These are phyloP conservation scores for Castanea mollissima DNA, from an alignment of 306 rosid genomes.

Conservation along the genomic window DNA sequence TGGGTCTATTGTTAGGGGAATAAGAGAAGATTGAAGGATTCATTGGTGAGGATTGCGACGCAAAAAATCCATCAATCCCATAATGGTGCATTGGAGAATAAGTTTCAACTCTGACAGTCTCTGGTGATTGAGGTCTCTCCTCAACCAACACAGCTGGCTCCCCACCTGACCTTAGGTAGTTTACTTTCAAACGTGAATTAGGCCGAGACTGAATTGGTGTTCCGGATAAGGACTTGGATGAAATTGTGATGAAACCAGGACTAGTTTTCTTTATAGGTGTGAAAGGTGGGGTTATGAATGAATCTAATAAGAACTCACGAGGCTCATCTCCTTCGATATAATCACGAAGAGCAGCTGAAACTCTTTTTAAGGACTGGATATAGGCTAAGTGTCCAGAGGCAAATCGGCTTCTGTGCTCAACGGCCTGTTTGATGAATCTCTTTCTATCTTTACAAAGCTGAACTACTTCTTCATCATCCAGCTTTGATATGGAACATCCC, in stretches of 20 bases:
- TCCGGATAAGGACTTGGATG: slow-evolving; percentile 49
- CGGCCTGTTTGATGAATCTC: slow-evolving; percentile 79
- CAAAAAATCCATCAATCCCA: slow-evolving; percentile 59
- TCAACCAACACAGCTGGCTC: slow-evolving; percentile 67
- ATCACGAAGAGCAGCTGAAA: slow-evolving; percentile 78
- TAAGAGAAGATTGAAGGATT: slow-evolving; percentile 55
- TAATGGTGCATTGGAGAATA: slow-evolving; percentile 55
- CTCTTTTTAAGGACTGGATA: slow-evolving; percentile 63
- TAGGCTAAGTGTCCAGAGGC: slow-evolving; percentile 76
- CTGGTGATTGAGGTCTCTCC: slow-evolving; percentile 80
- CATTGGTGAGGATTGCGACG: slow-evolving; percentile 63
- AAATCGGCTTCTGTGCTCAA: slow-evolving; percentile 66
- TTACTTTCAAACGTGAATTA: slow-evolving; percentile 51
- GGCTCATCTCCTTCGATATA: slow-evolving; percentile 69
- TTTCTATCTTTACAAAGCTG: slow-evolving; percentile 90
- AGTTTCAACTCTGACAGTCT: slow-evolving; percentile 58
- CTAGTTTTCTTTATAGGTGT: slow-evolving; percentile 58
- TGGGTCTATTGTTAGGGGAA: slow-evolving; percentile 59
- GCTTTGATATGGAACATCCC: slow-evolving; percentile 94
- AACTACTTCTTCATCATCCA: slow-evolving; percentile 83
- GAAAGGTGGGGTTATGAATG: slow-evolving; percentile 61
- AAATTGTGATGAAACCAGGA: slow-evolving; percentile 56
- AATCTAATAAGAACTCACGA: slow-evolving; percentile 49
- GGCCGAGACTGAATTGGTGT: slow-evolving; percentile 44
- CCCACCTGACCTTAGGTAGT: slow-evolving; percentile 70